Evolutionary conservation across 768 basidiomycete genomes (phyloP).

Genomic region (Cystofilobasidium bisporidii): DNA sequence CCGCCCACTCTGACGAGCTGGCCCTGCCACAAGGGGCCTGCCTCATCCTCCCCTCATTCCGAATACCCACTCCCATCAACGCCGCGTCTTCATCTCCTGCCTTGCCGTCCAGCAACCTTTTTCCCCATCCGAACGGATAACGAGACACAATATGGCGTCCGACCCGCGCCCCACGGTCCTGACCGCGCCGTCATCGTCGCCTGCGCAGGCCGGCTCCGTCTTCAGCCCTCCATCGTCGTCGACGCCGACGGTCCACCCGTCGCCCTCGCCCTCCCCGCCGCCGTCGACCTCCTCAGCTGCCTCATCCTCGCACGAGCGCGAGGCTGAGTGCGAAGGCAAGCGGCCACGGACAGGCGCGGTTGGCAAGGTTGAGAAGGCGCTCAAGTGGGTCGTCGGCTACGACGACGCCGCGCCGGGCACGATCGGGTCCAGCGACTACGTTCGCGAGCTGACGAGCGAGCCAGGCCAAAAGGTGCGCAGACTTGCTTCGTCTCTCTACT

Average conservation of each 20-base stretch:
- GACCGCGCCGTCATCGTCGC: not conserved
- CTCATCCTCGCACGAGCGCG: not conserved
- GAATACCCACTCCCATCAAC: too few species aligned
- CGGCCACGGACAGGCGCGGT: not conserved
- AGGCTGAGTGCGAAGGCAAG: not conserved
- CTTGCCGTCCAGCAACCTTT: too few species aligned
- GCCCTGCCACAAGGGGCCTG: too few species aligned
- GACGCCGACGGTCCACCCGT: not conserved
- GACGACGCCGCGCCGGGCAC: slow-evolving; percentile 8
- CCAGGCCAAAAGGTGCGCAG: slow-evolving; percentile 5
- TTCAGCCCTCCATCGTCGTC: not conserved
- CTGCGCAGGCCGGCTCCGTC: not conserved
- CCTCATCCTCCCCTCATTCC: too few species aligned
- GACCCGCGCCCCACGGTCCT: slow-evolving; percentile 1
- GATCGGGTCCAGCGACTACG: slow-evolving; percentile 1
- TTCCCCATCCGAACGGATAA: too few species aligned
- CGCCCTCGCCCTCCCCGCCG: not conserved
- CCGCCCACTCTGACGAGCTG: too few species aligned
- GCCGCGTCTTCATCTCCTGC: too few species aligned
- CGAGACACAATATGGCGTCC: too few species aligned
- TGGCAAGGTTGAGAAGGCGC: not conserved
- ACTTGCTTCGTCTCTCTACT: not conserved
- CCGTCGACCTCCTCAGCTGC: not conserved
- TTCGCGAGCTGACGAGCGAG: slow-evolving; percentile 11
- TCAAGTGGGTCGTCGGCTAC: slow-evolving; percentile 21